Base-by-base conservation (phyloP, 805 yeast species). In the Candida schatavii region DNA sequence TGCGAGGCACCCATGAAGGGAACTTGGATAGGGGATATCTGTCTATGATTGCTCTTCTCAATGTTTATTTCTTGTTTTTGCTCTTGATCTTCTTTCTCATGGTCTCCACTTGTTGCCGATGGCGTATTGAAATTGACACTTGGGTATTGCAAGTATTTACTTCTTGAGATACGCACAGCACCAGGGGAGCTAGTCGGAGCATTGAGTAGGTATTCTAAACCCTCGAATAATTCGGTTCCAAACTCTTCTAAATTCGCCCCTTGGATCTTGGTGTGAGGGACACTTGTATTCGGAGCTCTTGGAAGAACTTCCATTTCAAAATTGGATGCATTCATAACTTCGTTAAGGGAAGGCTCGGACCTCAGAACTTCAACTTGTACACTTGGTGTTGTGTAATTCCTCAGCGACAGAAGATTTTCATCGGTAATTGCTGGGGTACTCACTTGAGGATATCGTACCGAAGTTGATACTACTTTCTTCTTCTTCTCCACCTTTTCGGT, bases 181-280 rank as follows among this genome's bases (percentile, higher is more conserved):
- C 34, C 21, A n/a, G 19, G 23, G 10, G 19, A 15, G n/a, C 15
- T 27, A 15, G 13, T 35, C 4, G 52, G 47, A 4, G 48, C 39
- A 13, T 48, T 45, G 4, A 59, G 44, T 19, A 59, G 41, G n/a
- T 35, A 42, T 34, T 59, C 63, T 9, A 61, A 44, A 37, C 53
- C 59, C 39, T 59, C 61, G 40, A 52, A 54, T n/a, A 61, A 40
- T 28, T 55, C 56, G 1, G 48, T 42, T 32, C 61, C 53, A 40
- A 57, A 54, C 18, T 48, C 48, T 35, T 55, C 59, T 14, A 58
- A 42, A 28, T 46, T 53, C 13, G 49, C 47, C n/a, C 50, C 42
- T 15, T 20, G 2, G 54, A 37, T 3, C 11, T 23, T 23, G 11
- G 27, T 7, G 27, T 23, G 27, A 7, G 27, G 27, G 7, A 23